Evolutionary conservation across 495 filamentous ascomycete genomes (phyloP).

Genomic region (Collariella sp.): DNA sequence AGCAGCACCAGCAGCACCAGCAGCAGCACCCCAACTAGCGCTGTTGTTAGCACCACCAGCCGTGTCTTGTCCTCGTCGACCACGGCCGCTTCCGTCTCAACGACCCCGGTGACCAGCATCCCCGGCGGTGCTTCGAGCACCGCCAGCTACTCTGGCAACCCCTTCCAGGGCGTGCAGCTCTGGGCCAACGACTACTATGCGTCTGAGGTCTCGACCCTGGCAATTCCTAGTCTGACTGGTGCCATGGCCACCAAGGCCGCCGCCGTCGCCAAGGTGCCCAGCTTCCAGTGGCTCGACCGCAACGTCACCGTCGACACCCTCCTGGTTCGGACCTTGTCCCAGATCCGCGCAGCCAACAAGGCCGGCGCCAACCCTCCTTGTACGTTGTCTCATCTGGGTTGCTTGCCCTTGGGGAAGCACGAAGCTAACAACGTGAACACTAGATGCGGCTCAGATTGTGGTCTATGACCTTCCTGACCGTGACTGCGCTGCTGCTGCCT

Average conservation of each 20-base stretch:
- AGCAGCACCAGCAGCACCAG: constrained; percentile 7
- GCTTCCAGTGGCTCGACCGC: constrained; percentile 62
- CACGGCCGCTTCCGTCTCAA: background rate
- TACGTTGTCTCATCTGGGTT: background rate
- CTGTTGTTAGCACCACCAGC: constrained; percentile 8
- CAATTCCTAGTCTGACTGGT: constrained; percentile 40
- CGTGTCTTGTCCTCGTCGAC: background rate
- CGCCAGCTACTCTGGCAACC: constrained; percentile 41
- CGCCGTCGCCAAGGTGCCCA: constrained; percentile 56
- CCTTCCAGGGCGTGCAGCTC: constrained; percentile 44
- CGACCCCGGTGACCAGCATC: constrained; percentile 3
- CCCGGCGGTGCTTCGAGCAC: constrained; percentile 15
- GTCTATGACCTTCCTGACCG: constrained; percentile 72
- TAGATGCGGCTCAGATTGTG: constrained; percentile 37
- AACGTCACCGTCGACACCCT: constrained; percentile 52
- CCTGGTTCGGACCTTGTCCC: constrained; percentile 39
- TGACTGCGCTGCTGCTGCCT: constrained; percentile 67
- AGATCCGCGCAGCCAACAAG: constrained; percentile 49
- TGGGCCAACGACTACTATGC: constrained; percentile 53
- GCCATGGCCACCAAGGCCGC: constrained; percentile 39
- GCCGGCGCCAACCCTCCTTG: constrained; percentile 38
- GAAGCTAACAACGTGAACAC: background rate
- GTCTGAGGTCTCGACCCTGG: constrained; percentile 44
- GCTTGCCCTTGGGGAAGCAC: background rate
- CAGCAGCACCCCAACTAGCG: background rate